Evolutionary conservation across 1,284 basidiomycete species (phyloP).

Genomic region (Ceratobasidium sp.): DNA sequence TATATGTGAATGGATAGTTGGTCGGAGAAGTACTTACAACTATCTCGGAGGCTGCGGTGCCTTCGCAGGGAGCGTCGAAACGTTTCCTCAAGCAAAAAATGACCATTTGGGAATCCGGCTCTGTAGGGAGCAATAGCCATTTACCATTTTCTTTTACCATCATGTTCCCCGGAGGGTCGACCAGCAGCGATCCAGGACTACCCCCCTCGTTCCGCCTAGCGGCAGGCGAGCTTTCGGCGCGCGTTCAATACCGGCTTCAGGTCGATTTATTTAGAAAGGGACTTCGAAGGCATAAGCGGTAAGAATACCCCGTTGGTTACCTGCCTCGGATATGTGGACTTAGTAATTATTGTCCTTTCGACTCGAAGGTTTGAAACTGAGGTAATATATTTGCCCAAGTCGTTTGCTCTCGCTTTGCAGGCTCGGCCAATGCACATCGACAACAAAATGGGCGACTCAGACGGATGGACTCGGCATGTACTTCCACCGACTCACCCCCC

Average conservation of each 20-base stretch:
- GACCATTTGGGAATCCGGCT: conserved; percentile 15
- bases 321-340: neutral
- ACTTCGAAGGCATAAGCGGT: conserved; percentile 34
- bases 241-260: conserved; percentile 29
- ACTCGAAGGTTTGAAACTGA: conserved; percentile 20
- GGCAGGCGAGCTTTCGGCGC: neutral
- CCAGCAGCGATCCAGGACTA: neutral
- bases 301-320: neutral
- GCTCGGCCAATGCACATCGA: conserved; percentile 25
- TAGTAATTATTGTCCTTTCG: neutral
- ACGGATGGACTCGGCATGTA: conserved; percentile 24
- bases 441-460: neutral
- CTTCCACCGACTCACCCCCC: conserved; percentile 19
- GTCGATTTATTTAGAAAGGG: conserved; percentile 39
- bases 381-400: conserved; percentile 32
- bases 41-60: conserved; percentile 22
- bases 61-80: conserved; percentile 30
- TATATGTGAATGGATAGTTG: neutral
- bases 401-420: conserved; percentile 19
- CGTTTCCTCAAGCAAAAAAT: conserved; percentile 17
- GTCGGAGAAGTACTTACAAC: conserved; percentile 16
- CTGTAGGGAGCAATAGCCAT: neutral
- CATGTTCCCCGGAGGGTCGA: conserved; percentile 8
- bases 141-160: conserved; percentile 6
- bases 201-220: conserved; percentile 26